Evolutionary conservation across 495 filamentous ascomycete species (phyloP).

Genomic region (Daldinia vernicosa): DNA sequence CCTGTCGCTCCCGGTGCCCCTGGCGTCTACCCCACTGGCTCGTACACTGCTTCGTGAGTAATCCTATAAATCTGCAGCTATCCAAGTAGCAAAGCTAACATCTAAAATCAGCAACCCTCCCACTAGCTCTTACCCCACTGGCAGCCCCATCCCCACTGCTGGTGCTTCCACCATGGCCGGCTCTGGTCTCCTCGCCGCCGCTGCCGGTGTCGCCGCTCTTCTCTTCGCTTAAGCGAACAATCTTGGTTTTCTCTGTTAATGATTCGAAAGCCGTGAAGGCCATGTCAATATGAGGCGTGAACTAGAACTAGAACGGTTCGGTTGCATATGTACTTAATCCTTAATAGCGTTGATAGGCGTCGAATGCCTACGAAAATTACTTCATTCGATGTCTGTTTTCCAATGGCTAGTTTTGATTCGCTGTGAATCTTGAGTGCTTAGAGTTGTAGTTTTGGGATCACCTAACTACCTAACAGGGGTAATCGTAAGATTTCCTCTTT

Average conservation of each 20-base stretch:
- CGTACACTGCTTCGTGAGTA: conserved; percentile 45
- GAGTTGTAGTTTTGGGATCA: too few relatives aligned
- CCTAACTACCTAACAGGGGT: neutral
- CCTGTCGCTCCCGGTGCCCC: neutral
- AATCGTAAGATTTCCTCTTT: neutral
- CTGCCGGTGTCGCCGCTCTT: conserved; percentile 60
- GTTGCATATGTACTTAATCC: conserved; percentile 59
- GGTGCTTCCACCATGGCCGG: conserved; percentile 56
- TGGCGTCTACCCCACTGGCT: conserved; percentile 37
- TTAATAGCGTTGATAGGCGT: conserved; percentile 50
- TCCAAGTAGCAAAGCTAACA: neutral
- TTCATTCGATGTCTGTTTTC: conserved; percentile 14
- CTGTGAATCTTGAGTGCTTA: too few relatives aligned
- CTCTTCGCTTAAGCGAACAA: conserved; percentile 59
- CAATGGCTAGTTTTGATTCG: neutral
- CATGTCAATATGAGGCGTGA: conserved; percentile 38
- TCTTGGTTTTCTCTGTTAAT: conserved; percentile 38
- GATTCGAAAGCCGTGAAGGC: conserved; percentile 39
- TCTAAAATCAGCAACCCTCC: conserved; percentile 31
- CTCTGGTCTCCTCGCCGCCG: conserved; percentile 58
- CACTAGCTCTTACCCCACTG: conserved; percentile 43
- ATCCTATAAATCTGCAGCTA: neutral
- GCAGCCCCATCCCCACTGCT: conserved; percentile 52
- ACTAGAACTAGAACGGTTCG: conserved; percentile 35
- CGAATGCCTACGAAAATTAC: conserved; percentile 37